Base-by-base conservation (phyloP, 169 alveolate species). In the Plasmodium blacklocki region DNA sequence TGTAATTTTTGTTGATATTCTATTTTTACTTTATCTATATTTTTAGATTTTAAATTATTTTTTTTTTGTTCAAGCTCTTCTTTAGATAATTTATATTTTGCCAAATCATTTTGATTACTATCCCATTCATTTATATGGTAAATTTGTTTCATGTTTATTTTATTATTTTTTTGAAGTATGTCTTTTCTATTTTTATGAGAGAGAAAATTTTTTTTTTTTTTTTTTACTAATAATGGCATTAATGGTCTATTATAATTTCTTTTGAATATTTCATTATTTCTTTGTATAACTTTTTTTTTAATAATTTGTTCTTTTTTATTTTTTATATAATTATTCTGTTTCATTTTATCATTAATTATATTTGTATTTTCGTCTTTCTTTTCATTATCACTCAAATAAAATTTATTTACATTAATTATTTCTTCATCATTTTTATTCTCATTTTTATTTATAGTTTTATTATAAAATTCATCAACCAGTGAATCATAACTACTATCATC, bases 11-110 rank as follows among this genome's bases (percentile, higher is more conserved):
- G 50, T 56, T 72, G 54, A 59, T 72, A 86, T 63, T 86, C 92
- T 11, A 71, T 52, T 49, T 72, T 70, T 26, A 72, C 85, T 49
- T 50, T 86, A 15, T 50, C 92, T 72, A 86, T 45, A 18, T 86
- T 86, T 47, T 62, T 71, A 6, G 92, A 86, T 64, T 72, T 70
- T 39, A 86, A 62, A 64, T 59, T 86, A 14, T 59, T 72, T 86
- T 59, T 71, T 52, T 72, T 86, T 52, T 86, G 75, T 64, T 86
- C 92, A 52, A 86, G 7, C 19, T 86, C 92, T 60, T 86, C 87
- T 15, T 86, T 86, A 18, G 92, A 60, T 39, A 86, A 39, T 62
- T 45, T 86, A 71, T 60, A 86, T 72, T 86, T 86, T 8, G 18
- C 75, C 60, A 86, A 49, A 64, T 86, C 87, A 43, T 70, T 70